Evolutionary conservation across 768 basidiomycete species (phyloP), one percentile per base, ranked within the genome.

Genomic region (Lentinula sp.): DNA sequence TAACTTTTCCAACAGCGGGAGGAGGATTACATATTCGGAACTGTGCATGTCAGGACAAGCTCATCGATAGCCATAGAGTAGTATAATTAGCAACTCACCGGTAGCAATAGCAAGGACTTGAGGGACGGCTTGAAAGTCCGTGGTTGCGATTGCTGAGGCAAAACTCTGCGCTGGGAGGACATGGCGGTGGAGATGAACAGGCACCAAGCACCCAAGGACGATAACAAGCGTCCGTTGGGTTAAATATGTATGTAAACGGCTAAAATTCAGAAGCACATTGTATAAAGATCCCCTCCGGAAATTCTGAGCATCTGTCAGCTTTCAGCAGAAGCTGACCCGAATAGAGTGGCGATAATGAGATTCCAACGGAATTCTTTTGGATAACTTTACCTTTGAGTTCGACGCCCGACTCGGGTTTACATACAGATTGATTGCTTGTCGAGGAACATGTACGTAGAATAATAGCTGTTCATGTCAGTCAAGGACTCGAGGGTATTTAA

Each of bases 1-100:
- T 79, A 59, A 87, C 85, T 70, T 87, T 87, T 39, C 81, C 83
- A 0, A 86, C 79, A 5, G 86, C 80, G 5, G 87, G 85, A 6
- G 87, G 86, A 1, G 86, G 87, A 59, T 87, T 85, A 65, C 86
- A 88, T 43, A 87, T 74, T 10, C 86, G 84, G 62, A 76, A 76
- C 78, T 80, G 62, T 35, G 59, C 39, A 43, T 62, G 56, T 34
- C 28, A 58, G 21, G 32, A 59, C 54, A 28, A 46, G 5, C 21
- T 16, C n/a, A 54, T 40, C 48, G 16, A 15, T 4, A 13, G 28
- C 49, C n/a, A 39, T 42, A 13, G 37, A 43, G 7, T n/a, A 55
- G 21, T 28, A 28, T 28, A 28, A 28, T 3, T 28, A 52, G 51
- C 18, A 1, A 72, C 74, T 54, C 18, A 78, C 78, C 5, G 79